Conservation (phyloP, 257 asterid genomes). For the Solanum chmielewskii region DNA sequence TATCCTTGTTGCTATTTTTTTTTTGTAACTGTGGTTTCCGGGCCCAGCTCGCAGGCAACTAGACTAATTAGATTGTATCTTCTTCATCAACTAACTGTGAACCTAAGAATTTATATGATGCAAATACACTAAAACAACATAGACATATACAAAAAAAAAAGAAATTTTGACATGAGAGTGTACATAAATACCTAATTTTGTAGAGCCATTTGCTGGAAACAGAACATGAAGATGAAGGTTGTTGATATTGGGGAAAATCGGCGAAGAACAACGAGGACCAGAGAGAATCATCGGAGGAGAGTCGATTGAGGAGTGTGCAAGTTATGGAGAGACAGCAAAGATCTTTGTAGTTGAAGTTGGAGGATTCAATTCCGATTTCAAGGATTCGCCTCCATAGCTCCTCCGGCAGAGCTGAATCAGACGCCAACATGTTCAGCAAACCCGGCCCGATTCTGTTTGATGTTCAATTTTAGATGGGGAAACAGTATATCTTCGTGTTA, state of each 20-base stretch:
- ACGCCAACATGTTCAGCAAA: constrained; percentile 5
- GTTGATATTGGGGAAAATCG: constrained; percentile 24
- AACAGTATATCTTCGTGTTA: no score
- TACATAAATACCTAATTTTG: constrained; percentile 37
- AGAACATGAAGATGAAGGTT: constrained; percentile 12
- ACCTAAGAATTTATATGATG: background rate
- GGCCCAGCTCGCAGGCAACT: background rate
- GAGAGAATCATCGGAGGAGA: constrained; percentile 49
- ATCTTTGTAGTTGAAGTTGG: constrained; percentile 29
- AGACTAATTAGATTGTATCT: background rate
- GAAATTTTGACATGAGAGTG: background rate
- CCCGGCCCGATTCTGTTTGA: background rate
- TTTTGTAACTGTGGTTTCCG: no score
- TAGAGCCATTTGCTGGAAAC: constrained; percentile 31
- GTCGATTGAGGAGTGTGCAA: constrained; percentile 42
- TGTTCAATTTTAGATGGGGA: background rate
- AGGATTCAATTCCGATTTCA: constrained; percentile 45
- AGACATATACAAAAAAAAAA: background rate
- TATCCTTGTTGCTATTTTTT: background rate
- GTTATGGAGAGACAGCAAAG: constrained; percentile 60
- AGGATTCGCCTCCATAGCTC: constrained; percentile 66
- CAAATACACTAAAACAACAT: background rate
- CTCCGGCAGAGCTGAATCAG: constrained; percentile 43
- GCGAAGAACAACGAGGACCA: constrained; percentile 51
- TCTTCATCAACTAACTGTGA: background rate